Base-by-base conservation (phyloP, 805 yeast species). In the Barnettozyma wickerhamii region DNA sequence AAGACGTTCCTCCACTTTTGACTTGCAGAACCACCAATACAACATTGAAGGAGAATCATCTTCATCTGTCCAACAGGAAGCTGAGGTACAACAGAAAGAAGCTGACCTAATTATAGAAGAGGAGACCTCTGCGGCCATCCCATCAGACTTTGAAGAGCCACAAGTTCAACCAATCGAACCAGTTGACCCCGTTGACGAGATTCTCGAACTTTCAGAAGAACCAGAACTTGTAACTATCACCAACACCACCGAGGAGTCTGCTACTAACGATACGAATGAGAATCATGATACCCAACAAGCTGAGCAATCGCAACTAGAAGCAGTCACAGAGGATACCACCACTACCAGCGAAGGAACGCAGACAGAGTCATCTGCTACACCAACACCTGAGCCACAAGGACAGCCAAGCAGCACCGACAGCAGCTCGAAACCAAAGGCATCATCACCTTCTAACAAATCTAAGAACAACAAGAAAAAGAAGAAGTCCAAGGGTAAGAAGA, bases 1-100 rank as follows among this genome's bases (percentile, higher is more conserved):
- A 46, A 57, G 63, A 32, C 49, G 48, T 10, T 62, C 67, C 4
- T 63, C 68, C 1, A 42, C 46, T 1, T 64, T 47, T 49, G 69
- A 64, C 38, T 49, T 53, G 23, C 51, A 53, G 26, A 52, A 64
- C 32, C 60, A 62, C 38, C 27, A 42, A n/a, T 51, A 49, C 20
- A 35, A 33, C 7, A 19, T 28, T n/a, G 30, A 20, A 12, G 14
- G 26, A n/a, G 33, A 14, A 3, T 23, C 26, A 3, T 23, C 26
- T 9, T 23, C 26, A 23, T 2, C 3, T 23, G 10, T 23, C 26
- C 26, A 23, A 9, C 26, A 3, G 9, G 26, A 10, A 32, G 27
- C 10, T 21, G 30, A 19, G 19, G 19, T 9, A 17, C 20, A 15
- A n/a, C 20, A 36, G n/a, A 26, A 2, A 12, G 17, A 18, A 9